Evolutionary conservation across 2,329 filamentous ascomycete species (phyloP), one percentile per base, ranked within the genome.

Genomic region (Teratosphaeria nubilosa): DNA sequence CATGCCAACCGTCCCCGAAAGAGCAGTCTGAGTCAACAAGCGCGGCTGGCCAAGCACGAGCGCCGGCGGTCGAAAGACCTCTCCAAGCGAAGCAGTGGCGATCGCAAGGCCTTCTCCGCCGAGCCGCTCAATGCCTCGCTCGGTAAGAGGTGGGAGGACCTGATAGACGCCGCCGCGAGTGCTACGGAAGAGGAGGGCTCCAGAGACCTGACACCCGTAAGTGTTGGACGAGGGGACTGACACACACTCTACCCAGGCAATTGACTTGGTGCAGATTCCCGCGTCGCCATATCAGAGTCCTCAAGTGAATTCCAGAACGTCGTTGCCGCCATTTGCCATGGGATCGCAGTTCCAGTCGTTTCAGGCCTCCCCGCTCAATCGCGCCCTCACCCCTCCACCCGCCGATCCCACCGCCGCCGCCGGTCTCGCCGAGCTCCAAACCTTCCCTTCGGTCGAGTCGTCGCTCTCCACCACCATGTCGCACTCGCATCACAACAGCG

Each of bases 71-170:
- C 90, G 27, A 86, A 86, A 60, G 86, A 89, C 56, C 84, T 86
- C 54, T 83, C 85, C 57, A 86, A 88, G 76, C 82, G 87, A 62
- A 78, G 90, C 63, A 86, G 87, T 68, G 82, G 86, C 59, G 85
- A 86, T 66, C 83, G 89, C 62, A 95, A 96, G 75, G 89, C 90
- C 58, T 82, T 88, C 64, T 95, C 90, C 16, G 89, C 89, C 50
- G 92, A 96, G 73, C 91, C 91, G 25, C 85, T 83, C 22, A 86
- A 88, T 60, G 88, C 81, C 20, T 83, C 81, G 66, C 77, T 82
- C 54, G 91, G 90, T 64, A 95, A 94, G 76, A 82, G 92, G 68
- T 97, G 92, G 94, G 90, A 96, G 74, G 92, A 97, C 73, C 80
- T 97, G 60, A 95, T 97, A 64, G 91, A 96, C 74, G 92, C 92